Evolutionary conservation across 768 basidiomycete genomes (phyloP).

Genomic region (Cystobasidium ongulense): DNA sequence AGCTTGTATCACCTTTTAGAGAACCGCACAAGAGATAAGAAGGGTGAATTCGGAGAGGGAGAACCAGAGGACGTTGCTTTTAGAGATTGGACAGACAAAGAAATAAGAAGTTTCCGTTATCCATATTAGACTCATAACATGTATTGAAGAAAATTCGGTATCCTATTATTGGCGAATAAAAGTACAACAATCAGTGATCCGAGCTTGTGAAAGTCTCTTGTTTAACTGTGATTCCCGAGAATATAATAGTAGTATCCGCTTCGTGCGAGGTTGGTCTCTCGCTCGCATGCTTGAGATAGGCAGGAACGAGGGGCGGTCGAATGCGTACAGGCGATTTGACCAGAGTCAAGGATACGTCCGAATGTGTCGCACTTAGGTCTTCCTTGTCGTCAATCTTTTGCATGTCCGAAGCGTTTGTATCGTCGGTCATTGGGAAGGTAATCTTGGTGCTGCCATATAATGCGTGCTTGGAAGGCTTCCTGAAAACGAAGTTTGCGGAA

Average conservation of each 20-base stretch:
- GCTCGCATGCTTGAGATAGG: background rate
- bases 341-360: background rate
- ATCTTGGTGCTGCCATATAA: background rate
- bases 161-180: no score
- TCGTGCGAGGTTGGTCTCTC: background rate
- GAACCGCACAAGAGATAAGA: background rate
- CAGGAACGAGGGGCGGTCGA: background rate
- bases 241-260: background rate
- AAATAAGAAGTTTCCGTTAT: slow-evolving; percentile 1
- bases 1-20: background rate
- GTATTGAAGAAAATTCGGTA: no score
- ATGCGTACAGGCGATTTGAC: background rate
- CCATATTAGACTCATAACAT: no score
- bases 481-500: background rate
- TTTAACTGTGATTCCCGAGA: background rate
- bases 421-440: background rate
- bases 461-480: background rate
- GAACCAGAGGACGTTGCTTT: slow-evolving; percentile 6
- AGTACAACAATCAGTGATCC: background rate
- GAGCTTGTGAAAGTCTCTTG: background rate
- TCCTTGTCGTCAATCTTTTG: background rate
- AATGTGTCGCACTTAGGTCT: background rate
- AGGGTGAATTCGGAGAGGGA: background rate
- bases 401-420: background rate
- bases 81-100: slow-evolving; percentile 2